Conservation (phyloP, 768 basidiomycete genomes). For the Mrakia blollopis region DNA sequence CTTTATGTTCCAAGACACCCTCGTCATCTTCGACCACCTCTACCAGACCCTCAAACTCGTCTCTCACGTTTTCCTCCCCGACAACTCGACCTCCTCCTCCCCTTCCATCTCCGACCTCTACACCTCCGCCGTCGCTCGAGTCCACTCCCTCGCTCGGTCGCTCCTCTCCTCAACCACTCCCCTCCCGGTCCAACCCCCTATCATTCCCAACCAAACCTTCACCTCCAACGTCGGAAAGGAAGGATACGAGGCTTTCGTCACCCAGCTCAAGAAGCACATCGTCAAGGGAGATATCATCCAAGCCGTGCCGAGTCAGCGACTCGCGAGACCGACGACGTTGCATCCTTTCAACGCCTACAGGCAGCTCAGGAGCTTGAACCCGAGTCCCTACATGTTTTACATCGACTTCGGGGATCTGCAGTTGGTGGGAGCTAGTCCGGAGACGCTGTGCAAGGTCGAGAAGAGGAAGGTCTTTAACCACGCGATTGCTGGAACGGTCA, state of each 20-base stretch:
- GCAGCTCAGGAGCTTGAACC: slow-evolving; percentile 87
- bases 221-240: slow-evolving; percentile 88
- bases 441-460: slow-evolving; percentile 94
- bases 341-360: slow-evolving; percentile 98
- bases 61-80: slow-evolving; percentile 80
- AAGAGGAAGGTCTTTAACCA: slow-evolving; percentile 90
- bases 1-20: slow-evolving; percentile 94
- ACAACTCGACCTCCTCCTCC: slow-evolving; percentile 45
- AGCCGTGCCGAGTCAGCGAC: slow-evolving; percentile 90
- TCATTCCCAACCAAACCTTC: slow-evolving; percentile 51
- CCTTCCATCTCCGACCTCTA: slow-evolving; percentile 70
- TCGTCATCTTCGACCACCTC: slow-evolving; percentile 94
- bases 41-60: slow-evolving; percentile 92
- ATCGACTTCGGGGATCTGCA: slow-evolving; percentile 88
- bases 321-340: slow-evolving; percentile 74
- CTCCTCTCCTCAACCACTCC: slow-evolving; percentile 50
- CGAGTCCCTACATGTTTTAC: slow-evolving; percentile 99
- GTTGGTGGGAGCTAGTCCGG: slow-evolving; percentile 95
- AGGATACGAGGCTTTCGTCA: slow-evolving; percentile 88
- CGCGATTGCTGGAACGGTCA: slow-evolving; percentile 93
- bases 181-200: slow-evolving; percentile 52
- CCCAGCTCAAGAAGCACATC: slow-evolving; percentile 86
- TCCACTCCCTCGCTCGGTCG: slow-evolving; percentile 67
- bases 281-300: slow-evolving; percentile 97
- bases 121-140: slow-evolving; percentile 75